Evolutionary conservation across 2,329 filamentous ascomycete species (phyloP).

Genomic region (Tolypocladium capitatum): DNA sequence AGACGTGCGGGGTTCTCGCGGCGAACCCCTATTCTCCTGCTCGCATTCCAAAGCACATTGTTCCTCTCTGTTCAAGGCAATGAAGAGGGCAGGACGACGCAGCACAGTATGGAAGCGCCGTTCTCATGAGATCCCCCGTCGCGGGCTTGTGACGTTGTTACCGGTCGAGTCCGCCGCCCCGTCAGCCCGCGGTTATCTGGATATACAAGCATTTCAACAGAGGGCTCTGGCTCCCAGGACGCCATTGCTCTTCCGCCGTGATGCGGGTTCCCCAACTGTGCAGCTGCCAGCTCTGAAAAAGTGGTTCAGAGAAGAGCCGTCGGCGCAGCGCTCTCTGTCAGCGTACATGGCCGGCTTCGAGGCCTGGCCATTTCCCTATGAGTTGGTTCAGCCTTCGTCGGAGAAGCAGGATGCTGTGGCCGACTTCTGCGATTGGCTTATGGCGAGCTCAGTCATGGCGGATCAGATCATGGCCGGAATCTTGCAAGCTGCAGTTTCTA

Average conservation of each 20-base stretch:
- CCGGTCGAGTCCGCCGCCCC: conserved; percentile 3
- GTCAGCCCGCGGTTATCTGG: conserved; percentile 7
- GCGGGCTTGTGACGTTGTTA: neutral
- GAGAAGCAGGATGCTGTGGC: conserved; percentile 6
- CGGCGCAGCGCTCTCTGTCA: conserved; percentile 7
- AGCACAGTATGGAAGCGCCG: neutral
- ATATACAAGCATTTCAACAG: conserved; percentile 35
- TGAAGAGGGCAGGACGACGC: conserved; percentile 1
- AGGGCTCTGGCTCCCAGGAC: conserved; percentile 36
- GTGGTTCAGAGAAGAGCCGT: conserved; percentile 38
- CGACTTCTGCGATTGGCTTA: conserved; percentile 15
- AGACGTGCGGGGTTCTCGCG: neutral
- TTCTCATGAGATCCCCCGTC: neutral
- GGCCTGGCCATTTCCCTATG: conserved; percentile 24
- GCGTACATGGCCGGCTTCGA: conserved; percentile 17
- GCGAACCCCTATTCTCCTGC: neutral
- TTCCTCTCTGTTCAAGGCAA: neutral
- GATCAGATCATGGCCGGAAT: conserved; percentile 19
- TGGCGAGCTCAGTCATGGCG: conserved; percentile 10
- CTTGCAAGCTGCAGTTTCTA: conserved; percentile 13
- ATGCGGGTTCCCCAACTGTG: conserved; percentile 19
- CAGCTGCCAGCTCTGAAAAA: conserved; percentile 38
- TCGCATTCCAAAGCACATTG: neutral
- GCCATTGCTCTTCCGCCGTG: conserved; percentile 37
- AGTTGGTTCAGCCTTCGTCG: conserved; percentile 16